phyloP scores from a whole-genome alignment of 2,329 filamentous ascomycete genomes.

The Colletotrichum noveboracense region DNA sequence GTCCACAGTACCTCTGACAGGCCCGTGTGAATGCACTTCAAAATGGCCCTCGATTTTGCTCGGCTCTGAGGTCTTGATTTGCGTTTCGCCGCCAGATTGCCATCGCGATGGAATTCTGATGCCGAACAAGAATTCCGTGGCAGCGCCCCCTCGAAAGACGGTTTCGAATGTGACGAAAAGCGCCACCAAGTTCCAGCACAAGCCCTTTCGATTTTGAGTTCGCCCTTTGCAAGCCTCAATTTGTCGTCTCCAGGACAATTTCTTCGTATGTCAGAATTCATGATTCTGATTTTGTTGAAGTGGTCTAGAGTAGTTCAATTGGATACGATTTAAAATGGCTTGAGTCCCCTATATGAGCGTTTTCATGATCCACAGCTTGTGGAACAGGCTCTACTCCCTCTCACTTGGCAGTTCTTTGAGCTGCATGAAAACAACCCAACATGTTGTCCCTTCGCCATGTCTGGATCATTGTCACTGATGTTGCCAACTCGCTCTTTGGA shows the following conservation, averaged over 20 bases:
- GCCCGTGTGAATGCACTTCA: too few species aligned
- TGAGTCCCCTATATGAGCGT: neutral
- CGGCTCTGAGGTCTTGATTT: neutral
- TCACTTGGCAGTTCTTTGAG: neutral
- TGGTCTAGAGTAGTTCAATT: neutral
- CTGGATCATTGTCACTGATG: neutral
- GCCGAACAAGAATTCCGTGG: neutral
- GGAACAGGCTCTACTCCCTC: neutral
- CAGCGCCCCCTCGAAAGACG: neutral
- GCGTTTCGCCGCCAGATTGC: rapidly evolving
- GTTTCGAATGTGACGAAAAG: neutral
- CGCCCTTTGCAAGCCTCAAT: neutral
- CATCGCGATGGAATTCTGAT: neutral
- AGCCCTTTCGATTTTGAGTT: neutral
- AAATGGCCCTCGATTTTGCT: too few species aligned
- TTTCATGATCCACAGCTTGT: neutral
- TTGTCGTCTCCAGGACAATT: neutral
- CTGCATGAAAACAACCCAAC: neutral
- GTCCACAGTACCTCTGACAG: too few species aligned
- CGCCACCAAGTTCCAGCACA: neutral
- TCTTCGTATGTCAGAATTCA: neutral
- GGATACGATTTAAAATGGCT: neutral
- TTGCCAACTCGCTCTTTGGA: neutral
- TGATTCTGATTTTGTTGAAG: too few species aligned
- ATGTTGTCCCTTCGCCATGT: neutral